Percentiles rank a stretch among this genome's conserved stretches.
Evolutionary conservation across 2,329 filamentous ascomycete genomes (phyloP).

Genomic region (Alternaria tenuissima): DNA sequence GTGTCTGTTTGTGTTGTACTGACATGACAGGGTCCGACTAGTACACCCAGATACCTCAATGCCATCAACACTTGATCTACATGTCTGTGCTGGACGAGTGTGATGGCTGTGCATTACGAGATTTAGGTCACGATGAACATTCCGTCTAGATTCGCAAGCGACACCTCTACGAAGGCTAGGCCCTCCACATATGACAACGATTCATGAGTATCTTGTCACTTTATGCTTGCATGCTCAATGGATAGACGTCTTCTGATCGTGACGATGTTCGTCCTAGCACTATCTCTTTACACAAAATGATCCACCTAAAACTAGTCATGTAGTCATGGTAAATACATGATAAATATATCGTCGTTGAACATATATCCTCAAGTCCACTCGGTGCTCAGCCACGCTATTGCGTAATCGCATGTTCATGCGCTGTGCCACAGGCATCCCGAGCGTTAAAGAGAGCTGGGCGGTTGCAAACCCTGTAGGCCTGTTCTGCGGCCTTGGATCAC

Average conservation of each 20-base stretch:
- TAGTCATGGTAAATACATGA: not conserved
- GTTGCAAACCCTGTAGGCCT: not conserved
- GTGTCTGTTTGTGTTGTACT: conserved; percentile 22
- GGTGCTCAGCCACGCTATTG: not conserved
- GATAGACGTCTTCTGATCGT: not conserved
- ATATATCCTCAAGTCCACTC: not conserved
- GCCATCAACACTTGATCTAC: conserved; percentile 7
- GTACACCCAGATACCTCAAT: conserved; percentile 3
- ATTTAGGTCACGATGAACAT: not conserved
- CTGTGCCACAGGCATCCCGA: not conserved
- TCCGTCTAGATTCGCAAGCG: not conserved
- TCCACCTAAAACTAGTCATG: not conserved
- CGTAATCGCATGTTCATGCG: not conserved
- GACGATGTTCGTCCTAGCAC: not conserved
- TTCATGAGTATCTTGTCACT: not conserved
- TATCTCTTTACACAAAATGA: not conserved
- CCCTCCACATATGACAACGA: not conserved
- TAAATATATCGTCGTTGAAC: not conserved
- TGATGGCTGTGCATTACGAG: not conserved
- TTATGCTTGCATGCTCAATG: not conserved
- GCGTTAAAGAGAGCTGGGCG: not conserved
- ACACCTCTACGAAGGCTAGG: not conserved
- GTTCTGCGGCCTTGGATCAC: not conserved
- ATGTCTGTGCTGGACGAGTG: conserved; percentile 2
- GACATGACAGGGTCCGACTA: conserved; percentile 4